Percentiles rank a stretch among this genome's conserved stretches.
phyloP scores from a whole-genome alignment of 176 grass and related monocot genomes.

The Aegilops speltoides region DNA sequence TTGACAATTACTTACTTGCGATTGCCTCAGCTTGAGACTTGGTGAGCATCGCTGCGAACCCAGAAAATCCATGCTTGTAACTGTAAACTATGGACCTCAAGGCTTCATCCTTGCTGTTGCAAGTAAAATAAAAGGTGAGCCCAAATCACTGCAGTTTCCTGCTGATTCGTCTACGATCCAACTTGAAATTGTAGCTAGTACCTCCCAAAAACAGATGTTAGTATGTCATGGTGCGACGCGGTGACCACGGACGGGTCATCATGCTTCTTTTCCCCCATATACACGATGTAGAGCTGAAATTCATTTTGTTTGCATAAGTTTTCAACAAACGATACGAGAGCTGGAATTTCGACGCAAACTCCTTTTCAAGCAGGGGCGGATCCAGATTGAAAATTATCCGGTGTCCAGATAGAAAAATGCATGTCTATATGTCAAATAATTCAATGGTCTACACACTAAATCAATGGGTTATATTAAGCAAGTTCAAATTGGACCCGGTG shows the following conservation, averaged over 20 bases:
- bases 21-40: neutral
- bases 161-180: too few species aligned
- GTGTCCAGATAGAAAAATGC: too few species aligned
- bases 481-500: too few species aligned
- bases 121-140: neutral
- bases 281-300: conserved; percentile 30
- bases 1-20: neutral
- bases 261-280: conserved; percentile 35
- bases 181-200: neutral
- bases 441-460: too few species aligned
- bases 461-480: too few species aligned
- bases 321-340: too few species aligned
- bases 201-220: conserved; percentile 28
- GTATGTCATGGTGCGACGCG: conserved; percentile 4
- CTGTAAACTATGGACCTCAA: conserved; percentile 14
- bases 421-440: too few species aligned
- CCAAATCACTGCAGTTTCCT: too few species aligned
- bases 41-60: conserved; percentile 18
- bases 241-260: conserved; percentile 5
- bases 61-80: conserved; percentile 28
- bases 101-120: conserved; percentile 14
- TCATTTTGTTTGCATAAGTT: too few species aligned
- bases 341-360: too few species aligned
- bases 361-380: too few species aligned
- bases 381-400: too few species aligned